Conservation (phyloP, 2,329 filamentous ascomycete species). For the Cladosporium sp. region DNA sequence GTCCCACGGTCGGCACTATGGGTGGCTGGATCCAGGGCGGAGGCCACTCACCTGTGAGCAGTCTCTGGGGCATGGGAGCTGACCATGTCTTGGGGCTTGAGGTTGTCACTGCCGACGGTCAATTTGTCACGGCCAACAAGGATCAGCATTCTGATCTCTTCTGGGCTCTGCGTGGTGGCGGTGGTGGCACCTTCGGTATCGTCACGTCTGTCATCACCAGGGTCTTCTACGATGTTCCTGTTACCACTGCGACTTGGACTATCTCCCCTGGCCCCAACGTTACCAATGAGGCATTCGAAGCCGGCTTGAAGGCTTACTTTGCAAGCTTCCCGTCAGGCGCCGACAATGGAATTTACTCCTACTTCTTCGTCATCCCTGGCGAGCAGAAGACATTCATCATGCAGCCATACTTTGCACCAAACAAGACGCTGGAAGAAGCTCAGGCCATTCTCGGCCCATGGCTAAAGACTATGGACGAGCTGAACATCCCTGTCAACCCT, state of each 20-base stretch:
- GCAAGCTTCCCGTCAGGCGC: slow-evolving; percentile 23
- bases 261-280: slow-evolving; percentile 23
- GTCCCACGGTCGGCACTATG: slow-evolving; percentile 20
- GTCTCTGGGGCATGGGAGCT: slow-evolving; percentile 19
- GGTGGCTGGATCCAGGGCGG: slow-evolving; percentile 24
- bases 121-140: slow-evolving; percentile 3
- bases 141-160: slow-evolving; percentile 23
- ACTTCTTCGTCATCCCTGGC: slow-evolving; percentile 12
- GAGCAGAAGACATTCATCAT: slow-evolving; percentile 24
- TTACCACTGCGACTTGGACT: slow-evolving; percentile 13
- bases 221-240: slow-evolving; percentile 12
- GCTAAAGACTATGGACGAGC: slow-evolving; percentile 4
- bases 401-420: slow-evolving; percentile 29
- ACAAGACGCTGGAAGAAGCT: slow-evolving; percentile 15
- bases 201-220: slow-evolving; percentile 17
- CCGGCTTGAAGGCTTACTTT: slow-evolving; percentile 22
- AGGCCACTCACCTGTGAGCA: slow-evolving; percentile 17
- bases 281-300: slow-evolving; percentile 23
- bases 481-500: slow-evolving; percentile 1
- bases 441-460: slow-evolving; percentile 20
- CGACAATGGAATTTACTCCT: slow-evolving; percentile 12
- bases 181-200: slow-evolving; percentile 25
- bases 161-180: slow-evolving; percentile 35
- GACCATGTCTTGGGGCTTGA: slow-evolving; percentile 18
- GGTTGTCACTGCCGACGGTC: neutral